Evolutionary conservation across 1,284 basidiomycete species (phyloP), one percentile per base, ranked within the genome.

Genomic region (Cystobasidium slooffiae): DNA sequence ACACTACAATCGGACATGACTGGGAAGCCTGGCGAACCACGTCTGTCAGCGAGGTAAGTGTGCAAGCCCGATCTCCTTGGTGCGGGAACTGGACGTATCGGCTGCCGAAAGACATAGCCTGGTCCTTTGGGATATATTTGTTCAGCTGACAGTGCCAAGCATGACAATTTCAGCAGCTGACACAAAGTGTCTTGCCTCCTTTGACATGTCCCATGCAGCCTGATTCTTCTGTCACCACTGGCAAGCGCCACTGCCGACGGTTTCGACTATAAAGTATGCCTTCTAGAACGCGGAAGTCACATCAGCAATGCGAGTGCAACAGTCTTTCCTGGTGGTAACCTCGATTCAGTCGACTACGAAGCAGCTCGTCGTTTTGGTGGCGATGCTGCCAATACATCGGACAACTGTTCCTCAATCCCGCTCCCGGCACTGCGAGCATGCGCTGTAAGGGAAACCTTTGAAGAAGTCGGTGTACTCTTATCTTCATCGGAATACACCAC

Each of bases 401-500:
- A 10, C 9, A 41, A 52, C 52, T 8, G 56, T 31, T 41, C 44
- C 58, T 61, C 74, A 5, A 14, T 20, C 3, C 63, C 64, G 44
- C n/a, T 76, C 22, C 70, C 52, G n/a, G 20, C 70, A 1, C 44
- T 79, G 1, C 75, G 75, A 41, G 53, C 78, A 4, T 79, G 78
- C 41, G 80, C 79, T 0, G 52, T 79, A 10, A 76, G 80, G 22
- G 80, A 80, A 49, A 79, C 78, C 1, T 79, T 80, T 24, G 79
- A 80, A 56, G 80, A 80, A 67, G 75, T 76, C 24, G 80, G 80
- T n/a, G 58, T 80, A 6, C 58, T 80, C 74, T 20, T 66, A 63
- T 41, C 72, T 66, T 52, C 41, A 20, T 64, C 66, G 22, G 16
- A 14, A 66, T 47, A 58, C 22, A 62, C 47, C 46, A 22, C 56